Evolutionary conservation across 2,329 filamentous ascomycete species (phyloP), one percentile per base, ranked within the genome.

Genomic region (Lecanoromycetidae sp.): DNA sequence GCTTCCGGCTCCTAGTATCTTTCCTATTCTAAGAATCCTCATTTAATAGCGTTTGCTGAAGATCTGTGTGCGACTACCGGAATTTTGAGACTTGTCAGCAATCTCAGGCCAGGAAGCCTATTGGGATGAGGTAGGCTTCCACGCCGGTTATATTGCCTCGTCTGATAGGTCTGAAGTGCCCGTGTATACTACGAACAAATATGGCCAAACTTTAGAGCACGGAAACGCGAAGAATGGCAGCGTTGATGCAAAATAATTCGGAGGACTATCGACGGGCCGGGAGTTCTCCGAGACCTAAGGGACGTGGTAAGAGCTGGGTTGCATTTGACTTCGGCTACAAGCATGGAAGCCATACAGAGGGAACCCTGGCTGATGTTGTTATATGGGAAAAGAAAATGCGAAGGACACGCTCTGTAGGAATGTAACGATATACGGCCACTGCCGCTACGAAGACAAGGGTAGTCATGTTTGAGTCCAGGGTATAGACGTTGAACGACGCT

Each of bases 331-430:
- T 5, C 54, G 46, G 7, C 35, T 7, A 13, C 27, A 27, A n/a
- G 20, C 15, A 17, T 15, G 15, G 19, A 25, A 17, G 10, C 10
- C 23, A 20, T 22, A 35, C 20, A 27, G 33, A 37, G 17, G 29
- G 10, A 13, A 32, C 19, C n/a, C 15, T 19, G 20, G 22, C 47
- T 52, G 40, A 52, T 39, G 8, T 3, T 27, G n/a, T 15, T 23
- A n/a, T 29, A 3, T 39, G 27, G 42, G 23, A 48, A 48, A 55
- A 83, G 82, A 85, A 67, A 84, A 84, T 63, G 71, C 77, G 44
- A 93, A 90, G 67, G 87, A 93, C 62, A 94, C 86, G 5, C 75
- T 90, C 48, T 95, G 87, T 68, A 82, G 87, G 60, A 94, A 95
- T 66, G 82, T 95, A 52, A 76, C 87, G 52, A 94, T 95, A 58